phyloP scores from a whole-genome alignment of 139 green algal genomes.

The Chlorella sp. region DNA sequence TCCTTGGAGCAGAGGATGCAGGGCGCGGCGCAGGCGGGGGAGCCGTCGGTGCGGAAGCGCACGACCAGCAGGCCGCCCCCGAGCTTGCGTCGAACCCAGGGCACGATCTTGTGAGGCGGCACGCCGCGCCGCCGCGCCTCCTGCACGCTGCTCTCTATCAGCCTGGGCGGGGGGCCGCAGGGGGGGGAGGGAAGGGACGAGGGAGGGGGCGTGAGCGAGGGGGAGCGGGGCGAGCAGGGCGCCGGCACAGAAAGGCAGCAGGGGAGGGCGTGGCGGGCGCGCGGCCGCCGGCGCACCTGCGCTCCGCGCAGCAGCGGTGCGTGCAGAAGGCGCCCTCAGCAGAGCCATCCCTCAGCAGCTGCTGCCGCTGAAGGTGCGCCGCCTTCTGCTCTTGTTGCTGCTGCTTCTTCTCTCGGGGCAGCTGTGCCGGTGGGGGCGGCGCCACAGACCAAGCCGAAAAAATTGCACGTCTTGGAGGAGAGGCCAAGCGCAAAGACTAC shows the following conservation, averaged over 20 bases:
- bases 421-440: background rate
- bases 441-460: constrained; percentile 16
- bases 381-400: background rate
- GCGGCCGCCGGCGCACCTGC: background rate
- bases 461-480: constrained; percentile 11
- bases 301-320: constrained; percentile 22
- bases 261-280: background rate
- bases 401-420: background rate
- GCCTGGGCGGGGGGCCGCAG: constrained; percentile 27
- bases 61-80: constrained; percentile 53
- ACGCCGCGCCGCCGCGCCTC: constrained; percentile 57
- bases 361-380: constrained; percentile 1
- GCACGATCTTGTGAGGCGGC: constrained; percentile 39
- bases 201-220: background rate
- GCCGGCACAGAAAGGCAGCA: background rate
- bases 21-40: constrained; percentile 55
- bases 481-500: constrained; percentile 6
- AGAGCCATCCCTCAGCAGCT: constrained; percentile 1
- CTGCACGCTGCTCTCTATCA: constrained; percentile 46
- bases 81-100: constrained; percentile 66
- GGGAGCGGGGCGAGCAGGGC: too few relatives aligned
- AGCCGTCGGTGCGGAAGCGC: constrained; percentile 57
- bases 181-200: background rate
- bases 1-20: constrained; percentile 61
- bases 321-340: background rate